A percentile compares a stretch with the other conserved stretches of the same genome.
Evolutionary conservation across 2,329 filamentous ascomycete genomes (phyloP).

Genomic region (Trichoderma gracile): DNA sequence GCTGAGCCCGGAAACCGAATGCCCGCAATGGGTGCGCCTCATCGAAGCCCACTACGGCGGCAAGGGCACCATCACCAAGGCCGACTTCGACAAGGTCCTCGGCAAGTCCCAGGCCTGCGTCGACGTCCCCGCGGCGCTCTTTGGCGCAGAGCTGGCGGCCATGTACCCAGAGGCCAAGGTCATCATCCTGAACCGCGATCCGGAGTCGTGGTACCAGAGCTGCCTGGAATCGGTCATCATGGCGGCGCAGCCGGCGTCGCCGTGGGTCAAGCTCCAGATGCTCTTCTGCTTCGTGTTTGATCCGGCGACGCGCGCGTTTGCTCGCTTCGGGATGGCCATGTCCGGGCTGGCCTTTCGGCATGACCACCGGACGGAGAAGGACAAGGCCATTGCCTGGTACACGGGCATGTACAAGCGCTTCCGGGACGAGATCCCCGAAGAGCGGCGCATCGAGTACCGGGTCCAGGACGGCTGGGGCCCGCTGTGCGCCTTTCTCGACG

Average conservation of each 20-base stretch:
- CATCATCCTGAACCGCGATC: slow-evolving; percentile 43
- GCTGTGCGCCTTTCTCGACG: slow-evolving; percentile 43
- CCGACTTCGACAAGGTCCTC: slow-evolving; percentile 50
- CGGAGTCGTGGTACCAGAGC: slow-evolving; percentile 43
- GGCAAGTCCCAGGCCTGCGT: slow-evolving; percentile 53
- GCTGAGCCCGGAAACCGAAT: slow-evolving; percentile 32
- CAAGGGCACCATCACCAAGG: slow-evolving; percentile 37
- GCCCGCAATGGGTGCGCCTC: slow-evolving; percentile 37
- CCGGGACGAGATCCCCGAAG: slow-evolving; percentile 37
- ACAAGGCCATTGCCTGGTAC: slow-evolving; percentile 43
- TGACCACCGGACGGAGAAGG: slow-evolving; percentile 39
- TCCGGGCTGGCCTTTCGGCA: slow-evolving; percentile 32
- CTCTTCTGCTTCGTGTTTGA: slow-evolving; percentile 38
- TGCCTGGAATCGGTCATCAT: slow-evolving; percentile 33
- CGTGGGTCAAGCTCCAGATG: not conserved
- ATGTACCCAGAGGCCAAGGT: slow-evolving; percentile 42
- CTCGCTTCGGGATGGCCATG: slow-evolving; percentile 35
- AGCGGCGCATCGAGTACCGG: slow-evolving; percentile 43
- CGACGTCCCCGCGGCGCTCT: slow-evolving; percentile 59
- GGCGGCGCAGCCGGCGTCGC: slow-evolving; percentile 3
- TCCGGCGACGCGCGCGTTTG: slow-evolving; percentile 30
- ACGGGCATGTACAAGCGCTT: slow-evolving; percentile 42
- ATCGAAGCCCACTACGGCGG: slow-evolving; percentile 39
- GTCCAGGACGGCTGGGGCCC: slow-evolving; percentile 46
- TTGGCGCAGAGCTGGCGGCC: slow-evolving; percentile 41